Evolutionary conservation across 139 green algal genomes (phyloP).

Genomic region (Chlorella ohadii): DNA sequence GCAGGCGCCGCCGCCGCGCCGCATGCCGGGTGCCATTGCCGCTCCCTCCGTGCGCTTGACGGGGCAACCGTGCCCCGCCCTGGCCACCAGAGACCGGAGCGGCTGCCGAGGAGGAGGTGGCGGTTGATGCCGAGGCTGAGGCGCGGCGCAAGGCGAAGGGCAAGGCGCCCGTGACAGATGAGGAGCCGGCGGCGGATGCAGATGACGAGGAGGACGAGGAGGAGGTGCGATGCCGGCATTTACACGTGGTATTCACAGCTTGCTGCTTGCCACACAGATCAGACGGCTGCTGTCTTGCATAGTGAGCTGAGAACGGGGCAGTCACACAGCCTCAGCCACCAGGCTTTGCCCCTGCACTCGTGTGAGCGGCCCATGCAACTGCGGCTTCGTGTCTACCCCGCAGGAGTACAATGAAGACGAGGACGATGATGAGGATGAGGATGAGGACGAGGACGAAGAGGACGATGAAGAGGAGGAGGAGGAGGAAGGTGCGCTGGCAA

Average conservation of each 20-base stretch:
- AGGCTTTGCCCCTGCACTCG: too few relatives aligned
- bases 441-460: not conserved
- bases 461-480: conserved; percentile 16
- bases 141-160: conserved; percentile 1
- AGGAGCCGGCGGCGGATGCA: not conserved
- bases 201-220: conserved; percentile 45
- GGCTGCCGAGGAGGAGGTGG: not conserved
- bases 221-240: conserved; percentile 21
- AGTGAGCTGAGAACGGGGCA: too few relatives aligned
- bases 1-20: too few relatives aligned
- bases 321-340: too few relatives aligned
- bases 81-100: not conserved
- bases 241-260: too few relatives aligned
- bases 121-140: conserved; percentile 14
- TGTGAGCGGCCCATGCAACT: too few relatives aligned
- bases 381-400: too few relatives aligned
- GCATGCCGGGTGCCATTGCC: too few relatives aligned
- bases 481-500: not conserved
- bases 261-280: not conserved
- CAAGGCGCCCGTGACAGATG: conserved; percentile 28
- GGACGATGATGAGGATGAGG: not conserved
- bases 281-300: too few relatives aligned
- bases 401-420: conserved; percentile 27
- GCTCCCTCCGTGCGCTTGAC: too few relatives aligned
- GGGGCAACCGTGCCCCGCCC: too few relatives aligned